Evolutionary conservation across 1,139 yeast genomes (phyloP).

Genomic region (Wickerhamomyces sp.): DNA sequence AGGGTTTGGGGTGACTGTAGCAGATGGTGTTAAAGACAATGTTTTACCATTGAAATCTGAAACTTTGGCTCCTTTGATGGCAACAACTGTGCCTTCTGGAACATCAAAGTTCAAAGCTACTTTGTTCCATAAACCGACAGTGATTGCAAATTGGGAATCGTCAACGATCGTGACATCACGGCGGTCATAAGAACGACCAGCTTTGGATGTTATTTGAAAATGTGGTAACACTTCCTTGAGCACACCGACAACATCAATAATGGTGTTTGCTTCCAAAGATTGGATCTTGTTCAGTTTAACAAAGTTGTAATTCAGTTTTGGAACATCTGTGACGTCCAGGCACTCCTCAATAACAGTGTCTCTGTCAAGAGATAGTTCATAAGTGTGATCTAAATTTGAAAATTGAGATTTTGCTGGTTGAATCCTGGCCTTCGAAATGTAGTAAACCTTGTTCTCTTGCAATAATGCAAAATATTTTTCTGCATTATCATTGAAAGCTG

Average conservation of each 20-base stretch:
- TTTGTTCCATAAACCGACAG: slow-evolving; percentile 88
- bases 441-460: slow-evolving; percentile 88
- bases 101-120: slow-evolving; percentile 71
- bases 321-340: slow-evolving; percentile 62
- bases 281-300: slow-evolving; percentile 64
- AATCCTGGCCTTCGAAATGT: slow-evolving; percentile 76
- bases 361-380: slow-evolving; percentile 78
- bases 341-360: slow-evolving; percentile 76
- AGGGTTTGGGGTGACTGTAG: slow-evolving; percentile 74
- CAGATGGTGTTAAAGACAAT: slow-evolving; percentile 75
- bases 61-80: slow-evolving; percentile 86
- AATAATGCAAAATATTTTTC: slow-evolving; percentile 70
- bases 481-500: slow-evolving; percentile 88
- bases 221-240: slow-evolving; percentile 71
- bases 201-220: slow-evolving; percentile 83
- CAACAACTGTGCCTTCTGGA: slow-evolving; percentile 83
- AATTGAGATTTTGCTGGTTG: slow-evolving; percentile 84
- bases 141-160: slow-evolving; percentile 70
- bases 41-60: slow-evolving; percentile 88
- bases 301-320: slow-evolving; percentile 74
- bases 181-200: slow-evolving; percentile 88
- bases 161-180: slow-evolving; percentile 88
- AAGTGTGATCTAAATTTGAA: slow-evolving; percentile 80
- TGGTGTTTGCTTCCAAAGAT: slow-evolving; percentile 62
- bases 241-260: slow-evolving; percentile 85